Evolutionary conservation across 2,329 filamentous ascomycete genomes (phyloP).

Genomic region (Curvularia eragrostidis): DNA sequence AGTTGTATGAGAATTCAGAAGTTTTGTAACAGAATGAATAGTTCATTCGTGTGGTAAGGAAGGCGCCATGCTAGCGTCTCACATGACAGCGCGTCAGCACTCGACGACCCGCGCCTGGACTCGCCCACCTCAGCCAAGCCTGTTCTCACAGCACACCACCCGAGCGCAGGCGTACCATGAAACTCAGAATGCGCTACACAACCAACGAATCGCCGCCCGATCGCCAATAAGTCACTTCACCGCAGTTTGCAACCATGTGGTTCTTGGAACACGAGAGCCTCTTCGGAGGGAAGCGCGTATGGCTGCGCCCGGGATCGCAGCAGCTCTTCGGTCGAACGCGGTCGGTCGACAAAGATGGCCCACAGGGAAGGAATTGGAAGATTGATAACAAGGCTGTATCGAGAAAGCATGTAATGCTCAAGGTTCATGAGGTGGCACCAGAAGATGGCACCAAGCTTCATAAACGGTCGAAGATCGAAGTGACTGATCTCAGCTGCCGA

Average conservation of each 20-base stretch:
- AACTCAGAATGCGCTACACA: constrained; percentile 4
- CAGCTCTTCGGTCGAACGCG: constrained; percentile 85
- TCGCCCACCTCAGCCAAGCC: constrained; percentile 4
- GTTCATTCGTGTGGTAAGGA: not conserved
- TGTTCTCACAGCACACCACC: not conserved
- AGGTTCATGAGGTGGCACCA: constrained; percentile 68
- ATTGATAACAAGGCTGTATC: constrained; percentile 86
- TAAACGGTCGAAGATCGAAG: constrained; percentile 70
- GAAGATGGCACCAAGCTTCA: constrained; percentile 71
- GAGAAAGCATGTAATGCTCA: constrained; percentile 82
- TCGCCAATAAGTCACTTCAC: not conserved
- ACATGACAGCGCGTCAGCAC: constrained; percentile 19
- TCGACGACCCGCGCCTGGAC: constrained; percentile 3
- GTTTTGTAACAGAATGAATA: not conserved
- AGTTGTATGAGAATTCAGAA: not conserved
- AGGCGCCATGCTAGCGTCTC: constrained; percentile 8
- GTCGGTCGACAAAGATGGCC: constrained; percentile 58
- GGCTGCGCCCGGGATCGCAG: constrained; percentile 84
- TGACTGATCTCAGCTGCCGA: constrained; percentile 81
- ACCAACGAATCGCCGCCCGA: not conserved
- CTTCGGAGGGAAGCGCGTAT: constrained; percentile 70
- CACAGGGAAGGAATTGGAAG: constrained; percentile 51
- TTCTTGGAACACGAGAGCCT: constrained; percentile 62
- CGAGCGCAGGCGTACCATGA: not conserved
- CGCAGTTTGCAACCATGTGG: constrained; percentile 54